A percentile compares a stretch with the other conserved stretches of the same genome.
These are phyloP conservation scores for Sporothrix pseudoabietina DNA, from an alignment of 2,329 filamentous ascomycete species.

Conservation along the genomic window DNA sequence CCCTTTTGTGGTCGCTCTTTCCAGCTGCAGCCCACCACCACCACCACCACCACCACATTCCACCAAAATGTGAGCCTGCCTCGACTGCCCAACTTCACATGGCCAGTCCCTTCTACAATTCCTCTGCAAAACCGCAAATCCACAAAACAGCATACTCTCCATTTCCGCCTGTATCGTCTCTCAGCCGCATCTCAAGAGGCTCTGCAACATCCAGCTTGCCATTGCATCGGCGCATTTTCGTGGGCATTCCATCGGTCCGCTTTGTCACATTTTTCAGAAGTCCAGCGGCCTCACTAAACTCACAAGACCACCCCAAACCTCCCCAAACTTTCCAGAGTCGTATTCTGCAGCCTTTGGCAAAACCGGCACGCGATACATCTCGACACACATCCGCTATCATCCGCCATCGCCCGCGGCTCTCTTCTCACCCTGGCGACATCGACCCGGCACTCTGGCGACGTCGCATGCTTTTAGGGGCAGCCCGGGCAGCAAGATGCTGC, in stretches of 20 bases:
- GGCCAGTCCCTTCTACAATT: neutral
- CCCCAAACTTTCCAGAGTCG: neutral
- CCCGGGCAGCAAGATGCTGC: constrained; percentile 51
- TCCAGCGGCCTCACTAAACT: neutral
- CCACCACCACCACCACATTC: neutral
- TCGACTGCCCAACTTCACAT: constrained; percentile 16
- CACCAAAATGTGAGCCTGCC: neutral
- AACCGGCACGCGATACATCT: constrained; percentile 19
- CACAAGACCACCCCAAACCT: neutral
- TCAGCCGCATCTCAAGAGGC: constrained; percentile 7
- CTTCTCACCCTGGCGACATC: neutral
- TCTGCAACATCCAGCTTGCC: neutral
- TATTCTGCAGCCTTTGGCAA: neutral
- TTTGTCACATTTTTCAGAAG: constrained; percentile 1
- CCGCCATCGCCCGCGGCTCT: neutral
- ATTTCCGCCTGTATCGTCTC: neutral
- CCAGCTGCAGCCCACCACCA: neutral
- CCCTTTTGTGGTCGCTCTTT: neutral
- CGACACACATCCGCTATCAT: neutral
- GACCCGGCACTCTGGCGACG: neutral
- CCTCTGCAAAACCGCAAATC: neutral
- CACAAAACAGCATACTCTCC: neutral
- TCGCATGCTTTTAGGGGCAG: constrained; percentile 32
- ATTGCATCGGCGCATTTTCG: neutral
- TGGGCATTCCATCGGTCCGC: constrained; percentile 5